phyloP scores from a whole-genome alignment of 2,329 filamentous ascomycete genomes.

The Apiospora malaysiana region DNA sequence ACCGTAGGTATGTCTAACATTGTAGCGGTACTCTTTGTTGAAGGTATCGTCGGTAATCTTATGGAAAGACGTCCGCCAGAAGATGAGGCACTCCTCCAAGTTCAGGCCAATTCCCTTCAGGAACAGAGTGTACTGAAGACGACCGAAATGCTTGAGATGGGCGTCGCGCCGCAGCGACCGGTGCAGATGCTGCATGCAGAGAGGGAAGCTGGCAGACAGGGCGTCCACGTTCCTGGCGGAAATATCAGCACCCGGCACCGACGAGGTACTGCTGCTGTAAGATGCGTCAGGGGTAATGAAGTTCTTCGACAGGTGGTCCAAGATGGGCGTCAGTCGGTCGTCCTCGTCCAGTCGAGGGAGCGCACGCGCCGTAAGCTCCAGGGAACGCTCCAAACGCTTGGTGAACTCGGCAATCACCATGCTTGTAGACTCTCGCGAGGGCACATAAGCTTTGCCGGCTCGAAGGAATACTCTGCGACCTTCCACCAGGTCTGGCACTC shows the following conservation, averaged over 20 bases:
- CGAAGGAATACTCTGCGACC: slow-evolving; percentile 76
- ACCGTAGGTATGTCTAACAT: slow-evolving; percentile 92
- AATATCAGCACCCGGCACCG: slow-evolving; percentile 74
- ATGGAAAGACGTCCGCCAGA: slow-evolving; percentile 88
- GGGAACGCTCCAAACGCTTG: slow-evolving; percentile 75
- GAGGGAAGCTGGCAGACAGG: slow-evolving; percentile 81
- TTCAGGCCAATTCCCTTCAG: slow-evolving; percentile 92
- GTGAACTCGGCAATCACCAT: slow-evolving; percentile 92
- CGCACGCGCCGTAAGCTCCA: slow-evolving; percentile 91
- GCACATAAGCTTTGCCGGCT: slow-evolving; percentile 88
- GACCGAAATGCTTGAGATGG: slow-evolving; percentile 91
- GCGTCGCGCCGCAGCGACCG: slow-evolving; percentile 83
- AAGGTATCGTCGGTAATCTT: slow-evolving; percentile 92
- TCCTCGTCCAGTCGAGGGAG: slow-evolving; percentile 94
- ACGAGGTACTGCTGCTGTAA: slow-evolving; percentile 70
- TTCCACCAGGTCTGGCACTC: slow-evolving; percentile 89
- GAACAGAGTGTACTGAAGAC: slow-evolving; percentile 94
- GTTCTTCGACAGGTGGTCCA: slow-evolving; percentile 86
- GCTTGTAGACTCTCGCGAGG: slow-evolving; percentile 82
- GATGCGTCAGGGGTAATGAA: slow-evolving; percentile 90
- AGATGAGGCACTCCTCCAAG: slow-evolving; percentile 88
- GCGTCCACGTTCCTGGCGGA: slow-evolving; percentile 80
- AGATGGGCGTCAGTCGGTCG: slow-evolving; percentile 76
- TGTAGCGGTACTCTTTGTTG: slow-evolving; percentile 98
- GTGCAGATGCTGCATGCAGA: slow-evolving; percentile 95